These are phyloP conservation scores for Pseudotulostoma volvatum DNA, from an alignment of 495 filamentous ascomycete genomes.

Conservation along the genomic window DNA sequence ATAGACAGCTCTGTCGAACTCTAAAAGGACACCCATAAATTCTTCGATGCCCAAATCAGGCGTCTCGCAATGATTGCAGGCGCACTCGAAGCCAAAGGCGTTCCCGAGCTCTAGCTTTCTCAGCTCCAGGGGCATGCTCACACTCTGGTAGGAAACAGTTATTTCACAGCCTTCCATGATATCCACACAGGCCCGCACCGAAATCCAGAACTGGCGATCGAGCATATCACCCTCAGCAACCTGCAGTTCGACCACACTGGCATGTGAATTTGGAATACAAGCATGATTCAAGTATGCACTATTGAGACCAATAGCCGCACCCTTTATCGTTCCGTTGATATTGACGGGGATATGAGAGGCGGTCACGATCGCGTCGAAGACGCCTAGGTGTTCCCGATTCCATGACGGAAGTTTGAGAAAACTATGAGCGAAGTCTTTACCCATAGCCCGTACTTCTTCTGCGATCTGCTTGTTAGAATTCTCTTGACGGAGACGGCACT, in stretches of 20 bases:
- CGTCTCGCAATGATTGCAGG: constrained; percentile 4
- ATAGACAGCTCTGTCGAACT: not conserved
- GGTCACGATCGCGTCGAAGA: constrained; percentile 4
- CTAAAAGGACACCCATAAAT: no score
- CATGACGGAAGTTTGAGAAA: constrained; percentile 2
- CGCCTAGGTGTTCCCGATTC: not conserved
- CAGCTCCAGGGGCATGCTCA: not conserved
- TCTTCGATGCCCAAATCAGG: not conserved
- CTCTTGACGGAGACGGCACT: constrained; percentile 1
- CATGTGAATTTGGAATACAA: constrained; percentile 6
- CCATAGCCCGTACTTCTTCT: constrained; percentile 4
- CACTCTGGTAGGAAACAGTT: constrained; percentile 8
- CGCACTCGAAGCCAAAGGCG: constrained; percentile 4
- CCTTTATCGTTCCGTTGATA: not conserved
- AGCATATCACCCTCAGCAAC: no score
- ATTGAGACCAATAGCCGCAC: constrained; percentile 7
- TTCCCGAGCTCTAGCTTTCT: no score
- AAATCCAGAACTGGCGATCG: not conserved
- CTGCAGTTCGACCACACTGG: constrained; percentile 1
- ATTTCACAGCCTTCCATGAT: constrained; percentile 14
- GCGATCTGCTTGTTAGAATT: not conserved
- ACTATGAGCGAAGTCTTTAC: constrained; percentile 3
- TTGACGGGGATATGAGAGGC: not conserved
- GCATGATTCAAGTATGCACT: constrained; percentile 9
- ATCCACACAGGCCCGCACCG: constrained; percentile 6